phyloP scores from a whole-genome alignment of 1,284 basidiomycete species.

The Ceratobasidium sp. region DNA sequence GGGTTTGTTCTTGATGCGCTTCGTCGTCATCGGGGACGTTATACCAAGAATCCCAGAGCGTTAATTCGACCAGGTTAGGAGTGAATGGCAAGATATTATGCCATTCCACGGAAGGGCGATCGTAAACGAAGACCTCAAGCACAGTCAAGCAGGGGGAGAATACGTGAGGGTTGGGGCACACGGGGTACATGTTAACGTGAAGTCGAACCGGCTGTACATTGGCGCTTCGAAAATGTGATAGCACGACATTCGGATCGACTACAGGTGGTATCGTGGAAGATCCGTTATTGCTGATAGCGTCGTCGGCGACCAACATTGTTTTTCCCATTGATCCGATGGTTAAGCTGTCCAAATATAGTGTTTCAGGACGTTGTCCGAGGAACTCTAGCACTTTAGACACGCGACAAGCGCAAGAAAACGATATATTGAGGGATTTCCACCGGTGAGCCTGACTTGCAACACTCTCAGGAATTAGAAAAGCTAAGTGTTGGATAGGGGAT shows the following conservation, averaged over 20 bases:
- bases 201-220: neutral
- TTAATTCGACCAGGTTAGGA: neutral
- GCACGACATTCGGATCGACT: neutral
- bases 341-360: neutral
- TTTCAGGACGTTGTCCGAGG: neutral
- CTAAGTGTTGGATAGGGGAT: neutral
- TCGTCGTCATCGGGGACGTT: neutral
- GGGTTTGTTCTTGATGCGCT: neutral
- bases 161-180: neutral
- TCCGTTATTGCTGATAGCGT: neutral
- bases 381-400: neutral
- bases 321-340: conserved; percentile 7
- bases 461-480: neutral
- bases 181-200: neutral
- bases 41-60: neutral
- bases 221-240: neutral
- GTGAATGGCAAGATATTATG: neutral
- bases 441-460: neutral
- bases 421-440: conserved; percentile 9
- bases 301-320: neutral
- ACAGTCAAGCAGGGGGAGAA: neutral
- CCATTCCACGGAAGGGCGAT: neutral
- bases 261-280: neutral
- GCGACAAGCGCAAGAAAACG: neutral
- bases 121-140: neutral